Evolutionary conservation across 2,329 filamentous ascomycete genomes (phyloP).

Genomic region (Cucurbitaria berberidis): DNA sequence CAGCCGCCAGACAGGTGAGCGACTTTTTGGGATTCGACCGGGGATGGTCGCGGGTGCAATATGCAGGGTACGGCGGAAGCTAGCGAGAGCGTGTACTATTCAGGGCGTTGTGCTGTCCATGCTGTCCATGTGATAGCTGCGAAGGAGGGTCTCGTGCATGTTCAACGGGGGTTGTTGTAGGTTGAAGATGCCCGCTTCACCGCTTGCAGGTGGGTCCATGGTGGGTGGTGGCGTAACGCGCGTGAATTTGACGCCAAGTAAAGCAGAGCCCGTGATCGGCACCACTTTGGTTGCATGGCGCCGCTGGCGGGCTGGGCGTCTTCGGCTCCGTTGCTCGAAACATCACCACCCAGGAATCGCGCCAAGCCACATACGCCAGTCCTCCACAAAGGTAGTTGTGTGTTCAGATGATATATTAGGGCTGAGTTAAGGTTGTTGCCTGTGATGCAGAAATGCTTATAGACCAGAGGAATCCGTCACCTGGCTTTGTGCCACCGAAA

Average conservation of each 20-base stretch:
- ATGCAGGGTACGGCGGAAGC: background rate
- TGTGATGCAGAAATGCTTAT: background rate
- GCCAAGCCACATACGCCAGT: background rate
- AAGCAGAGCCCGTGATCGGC: slow-evolving; percentile 5
- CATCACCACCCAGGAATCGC: background rate
- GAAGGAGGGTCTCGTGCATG: slow-evolving; percentile 1
- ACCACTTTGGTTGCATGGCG: too few relatives aligned
- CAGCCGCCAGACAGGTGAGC: background rate
- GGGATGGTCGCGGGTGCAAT: background rate
- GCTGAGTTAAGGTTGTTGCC: background rate
- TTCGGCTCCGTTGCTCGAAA: slow-evolving; percentile 7
- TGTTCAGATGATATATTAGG: background rate
- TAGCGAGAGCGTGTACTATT: background rate
- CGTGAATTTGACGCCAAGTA: slow-evolving; percentile 14
- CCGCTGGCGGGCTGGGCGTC: slow-evolving; percentile 6
- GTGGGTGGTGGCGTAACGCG: slow-evolving; percentile 15
- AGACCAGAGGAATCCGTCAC: background rate
- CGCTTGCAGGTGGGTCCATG: background rate
- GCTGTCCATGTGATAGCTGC: background rate
- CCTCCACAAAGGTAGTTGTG: background rate
- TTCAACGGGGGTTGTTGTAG: background rate
- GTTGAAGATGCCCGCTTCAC: background rate
- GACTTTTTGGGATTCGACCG: background rate
- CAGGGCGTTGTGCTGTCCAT: background rate
- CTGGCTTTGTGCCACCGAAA: background rate